Evolutionary conservation across 805 yeast genomes (phyloP), one percentile per base, ranked within the genome.

Genomic region (Candida parachauliodes): DNA sequence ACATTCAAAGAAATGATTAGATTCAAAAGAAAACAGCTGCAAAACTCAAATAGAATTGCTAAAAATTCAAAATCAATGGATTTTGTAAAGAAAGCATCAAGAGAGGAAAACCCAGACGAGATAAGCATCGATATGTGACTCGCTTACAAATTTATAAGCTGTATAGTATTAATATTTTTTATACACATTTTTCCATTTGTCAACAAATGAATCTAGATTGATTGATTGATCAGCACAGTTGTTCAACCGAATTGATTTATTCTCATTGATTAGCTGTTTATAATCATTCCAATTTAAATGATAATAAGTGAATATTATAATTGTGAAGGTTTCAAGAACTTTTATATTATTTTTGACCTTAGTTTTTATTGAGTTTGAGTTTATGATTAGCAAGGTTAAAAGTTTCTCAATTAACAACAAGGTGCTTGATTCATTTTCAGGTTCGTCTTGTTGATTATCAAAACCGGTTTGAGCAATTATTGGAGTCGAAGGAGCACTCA

Each of bases 1-100:
- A 75, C 83, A 0, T 88, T 75, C 55, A 87, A 83, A 48, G 82
- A 79, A 15, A 81, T 88, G 89, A 55, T 87, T 17, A 61, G 81
- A 32, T 63, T 66, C 43, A 83, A 79, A 52, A 68, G 87, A 44
- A 6, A 24, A 4, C 21, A 25, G 15, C 44, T 22, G 35, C 23
- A 21, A 5, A n/a, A 21, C 8, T n/a, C 9, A 4, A 12, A 12
- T 12, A 14, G 18, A n/a, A 16, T 15, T 17, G 22, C 12, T 7
- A 43, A 44, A n/a, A 45, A 49, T 20, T 55, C 57, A 43, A 17
- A 5, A 4, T 62, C 74, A 8, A 54, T 74, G 51, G 79, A 82
- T 10, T 72, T 77, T 59, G 68, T 79, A 44, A 69, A 68, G 41
- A 59, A 72, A 2, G 28, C 12, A 5, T n/a, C n/a, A n/a, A n/a